These are phyloP conservation scores for Schizopora paradoxa DNA, from an alignment of 1,284 basidiomycete species.

Conservation along the genomic window DNA sequence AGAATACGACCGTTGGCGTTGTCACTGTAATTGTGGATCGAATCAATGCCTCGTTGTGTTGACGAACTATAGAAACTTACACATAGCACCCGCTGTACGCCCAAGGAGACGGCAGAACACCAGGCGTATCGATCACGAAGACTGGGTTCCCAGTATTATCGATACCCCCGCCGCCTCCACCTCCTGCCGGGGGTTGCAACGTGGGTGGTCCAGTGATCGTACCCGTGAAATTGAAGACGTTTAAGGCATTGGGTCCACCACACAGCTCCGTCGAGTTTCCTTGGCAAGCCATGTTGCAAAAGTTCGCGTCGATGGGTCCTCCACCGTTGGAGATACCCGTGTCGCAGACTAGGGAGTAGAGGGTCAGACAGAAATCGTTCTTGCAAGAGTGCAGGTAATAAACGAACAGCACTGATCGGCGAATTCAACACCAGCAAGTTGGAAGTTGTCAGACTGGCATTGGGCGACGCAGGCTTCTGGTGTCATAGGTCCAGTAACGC, in stretches of 20 bases:
- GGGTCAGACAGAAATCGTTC: too few relatives aligned
- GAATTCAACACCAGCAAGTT: constrained; percentile 30
- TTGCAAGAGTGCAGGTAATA: too few relatives aligned
- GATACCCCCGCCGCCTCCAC: constrained; percentile 37
- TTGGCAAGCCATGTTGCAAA: constrained; percentile 59
- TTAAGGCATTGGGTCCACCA: constrained; percentile 55
- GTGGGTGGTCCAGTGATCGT: constrained; percentile 39
- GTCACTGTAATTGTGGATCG: constrained; percentile 29
- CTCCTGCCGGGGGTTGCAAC: too few relatives aligned
- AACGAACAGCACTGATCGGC: constrained; percentile 44
- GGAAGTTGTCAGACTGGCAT: constrained; percentile 23
- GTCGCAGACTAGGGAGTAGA: constrained; percentile 58
- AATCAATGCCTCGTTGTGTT: not conserved
- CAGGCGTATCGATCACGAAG: too few relatives aligned
- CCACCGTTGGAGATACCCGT: constrained; percentile 39
- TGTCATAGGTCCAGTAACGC: constrained; percentile 23
- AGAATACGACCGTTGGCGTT: constrained; percentile 49
- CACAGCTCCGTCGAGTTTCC: constrained; percentile 60
- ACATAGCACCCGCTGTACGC: constrained; percentile 33
- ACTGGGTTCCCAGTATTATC: constrained; percentile 16
- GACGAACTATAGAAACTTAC: constrained; percentile 8
- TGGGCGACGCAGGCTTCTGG: constrained; percentile 24
- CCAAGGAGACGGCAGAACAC: constrained; percentile 50
- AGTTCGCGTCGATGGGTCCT: constrained; percentile 38
- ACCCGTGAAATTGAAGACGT: constrained; percentile 63